Percentiles rank a stretch among this genome's conserved stretches.
phyloP scores from a whole-genome alignment of 768 basidiomycete genomes.

The Lentinula detonsa region DNA sequence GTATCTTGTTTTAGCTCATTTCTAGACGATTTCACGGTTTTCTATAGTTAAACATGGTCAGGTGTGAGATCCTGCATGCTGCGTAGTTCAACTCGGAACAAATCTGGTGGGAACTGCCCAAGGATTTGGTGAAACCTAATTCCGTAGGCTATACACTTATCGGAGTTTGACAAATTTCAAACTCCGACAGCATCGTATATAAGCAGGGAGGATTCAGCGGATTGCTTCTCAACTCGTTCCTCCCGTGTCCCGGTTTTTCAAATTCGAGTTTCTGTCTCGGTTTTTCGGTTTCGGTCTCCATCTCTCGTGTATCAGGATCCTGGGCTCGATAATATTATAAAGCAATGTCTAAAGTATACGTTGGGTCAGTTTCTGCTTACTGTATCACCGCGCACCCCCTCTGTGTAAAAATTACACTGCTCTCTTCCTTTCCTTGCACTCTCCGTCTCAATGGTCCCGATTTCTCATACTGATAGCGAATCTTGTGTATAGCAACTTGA shows the following conservation, averaged over 20 bases:
- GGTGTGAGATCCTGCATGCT: constrained; percentile 1
- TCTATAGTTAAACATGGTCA: neutral
- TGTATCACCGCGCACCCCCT: constrained; percentile 27
- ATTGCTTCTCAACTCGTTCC: constrained; percentile 7
- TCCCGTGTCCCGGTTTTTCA: constrained; percentile 38
- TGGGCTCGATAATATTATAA: constrained; percentile 43
- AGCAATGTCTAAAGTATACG: constrained; percentile 86
- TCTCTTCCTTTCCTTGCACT: constrained; percentile 35
- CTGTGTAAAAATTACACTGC: constrained; percentile 13
- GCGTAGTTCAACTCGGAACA: neutral
- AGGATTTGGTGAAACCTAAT: constrained; percentile 18
- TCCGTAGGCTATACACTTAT: constrained; percentile 17
- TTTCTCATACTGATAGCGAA: constrained; percentile 50
- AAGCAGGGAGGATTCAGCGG: constrained; percentile 5
- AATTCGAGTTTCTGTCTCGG: constrained; percentile 35
- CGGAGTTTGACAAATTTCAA: constrained; percentile 44
- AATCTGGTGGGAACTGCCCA: neutral
- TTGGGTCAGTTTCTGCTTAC: constrained; percentile 82
- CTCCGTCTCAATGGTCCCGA: constrained; percentile 26
- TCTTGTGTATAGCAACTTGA: constrained; percentile 77
- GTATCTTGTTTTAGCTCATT: neutral
- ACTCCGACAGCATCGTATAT: constrained; percentile 32
- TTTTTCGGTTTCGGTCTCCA: constrained; percentile 47
- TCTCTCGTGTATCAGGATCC: constrained; percentile 45
- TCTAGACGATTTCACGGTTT: constrained; percentile 2